A percentile compares a stretch with the other conserved stretches of the same genome.
phyloP scores from a whole-genome alignment of 768 basidiomycete species.

The Daedaleopsis nitida region DNA sequence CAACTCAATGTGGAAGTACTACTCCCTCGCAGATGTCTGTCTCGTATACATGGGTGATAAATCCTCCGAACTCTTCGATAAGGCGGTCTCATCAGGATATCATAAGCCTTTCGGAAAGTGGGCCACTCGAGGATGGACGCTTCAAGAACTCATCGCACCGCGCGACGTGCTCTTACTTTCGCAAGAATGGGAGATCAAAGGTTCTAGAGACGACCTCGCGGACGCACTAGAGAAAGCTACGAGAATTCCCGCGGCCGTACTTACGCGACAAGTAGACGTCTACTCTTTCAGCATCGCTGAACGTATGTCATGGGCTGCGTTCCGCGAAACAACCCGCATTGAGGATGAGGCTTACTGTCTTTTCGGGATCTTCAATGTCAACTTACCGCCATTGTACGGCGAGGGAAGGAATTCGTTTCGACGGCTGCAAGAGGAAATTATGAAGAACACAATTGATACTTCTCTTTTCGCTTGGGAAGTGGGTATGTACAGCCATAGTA shows the following conservation, averaged over 20 bases:
- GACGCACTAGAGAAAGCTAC: not conserved
- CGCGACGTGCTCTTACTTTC: slow-evolving; percentile 4
- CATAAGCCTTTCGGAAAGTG: not conserved
- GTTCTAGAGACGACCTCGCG: not conserved
- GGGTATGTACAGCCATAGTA: too few relatives aligned
- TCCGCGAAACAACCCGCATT: not conserved
- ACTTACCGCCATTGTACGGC: slow-evolving; percentile 2
- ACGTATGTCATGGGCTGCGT: slow-evolving; percentile 8
- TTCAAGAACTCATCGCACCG: slow-evolving; percentile 9
- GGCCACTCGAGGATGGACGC: slow-evolving; percentile 3
- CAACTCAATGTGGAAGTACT: too few relatives aligned
- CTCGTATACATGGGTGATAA: too few relatives aligned
- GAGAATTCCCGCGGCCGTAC: not conserved
- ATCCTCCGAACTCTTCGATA: too few relatives aligned
- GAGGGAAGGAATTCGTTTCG: slow-evolving; percentile 3
- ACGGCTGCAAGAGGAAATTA: slow-evolving; percentile 8
- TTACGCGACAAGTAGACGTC: not conserved
- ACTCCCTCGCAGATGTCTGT: too few relatives aligned
- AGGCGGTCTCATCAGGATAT: too few relatives aligned
- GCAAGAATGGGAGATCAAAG: not conserved
- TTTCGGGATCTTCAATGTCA: slow-evolving; percentile 11
- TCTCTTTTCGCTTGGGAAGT: slow-evolving; percentile 3
- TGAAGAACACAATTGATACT: not conserved
- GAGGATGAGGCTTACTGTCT: slow-evolving; percentile 14
- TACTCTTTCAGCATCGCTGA: not conserved